Conservation (phyloP, 2,329 filamentous ascomycete species). For the Aspergillus felis region DNA sequence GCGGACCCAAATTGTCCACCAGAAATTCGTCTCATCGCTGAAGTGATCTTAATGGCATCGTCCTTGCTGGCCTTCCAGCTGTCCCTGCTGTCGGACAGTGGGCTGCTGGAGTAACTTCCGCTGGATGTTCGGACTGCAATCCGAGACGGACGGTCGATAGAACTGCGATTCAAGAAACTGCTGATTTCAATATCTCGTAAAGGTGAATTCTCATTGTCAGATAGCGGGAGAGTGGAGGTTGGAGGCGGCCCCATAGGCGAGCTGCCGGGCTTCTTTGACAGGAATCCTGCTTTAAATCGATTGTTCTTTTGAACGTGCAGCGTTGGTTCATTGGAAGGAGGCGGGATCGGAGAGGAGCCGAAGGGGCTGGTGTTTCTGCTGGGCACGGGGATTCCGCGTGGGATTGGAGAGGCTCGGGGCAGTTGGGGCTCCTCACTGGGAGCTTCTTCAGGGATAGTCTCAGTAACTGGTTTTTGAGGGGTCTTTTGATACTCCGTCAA, state of each 20-base stretch:
- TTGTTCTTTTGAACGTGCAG: conserved; percentile 62
- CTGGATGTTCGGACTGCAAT: conserved; percentile 38
- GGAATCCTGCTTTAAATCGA: conserved; percentile 85
- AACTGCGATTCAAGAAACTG: conserved; percentile 47
- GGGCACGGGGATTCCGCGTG: conserved; percentile 40
- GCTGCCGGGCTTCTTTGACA: conserved; percentile 65
- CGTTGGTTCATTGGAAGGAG: conserved; percentile 52
- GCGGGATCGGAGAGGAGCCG: conserved; percentile 56
- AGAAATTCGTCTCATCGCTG: conserved; percentile 55
- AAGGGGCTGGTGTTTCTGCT: conserved; percentile 34
- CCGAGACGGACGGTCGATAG: conserved; percentile 37
- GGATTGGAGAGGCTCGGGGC: conserved; percentile 52
- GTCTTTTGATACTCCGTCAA: conserved; percentile 91
- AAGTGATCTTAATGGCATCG: conserved; percentile 52
- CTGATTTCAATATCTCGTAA: conserved; percentile 51
- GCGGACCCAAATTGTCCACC: conserved; percentile 38
- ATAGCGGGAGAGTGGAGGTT: conserved; percentile 57
- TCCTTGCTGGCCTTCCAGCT: conserved; percentile 46
- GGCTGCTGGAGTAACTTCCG: conserved; percentile 32
- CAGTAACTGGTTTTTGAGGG: conserved; percentile 64
- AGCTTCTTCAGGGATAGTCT: conserved; percentile 50
- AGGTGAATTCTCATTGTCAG: conserved; percentile 55
- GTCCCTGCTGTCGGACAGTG: conserved; percentile 47
- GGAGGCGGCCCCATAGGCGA: conserved; percentile 61
- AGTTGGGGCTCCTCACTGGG: conserved; percentile 50